Percentiles rank a stretch among this genome's conserved stretches.
phyloP scores from a whole-genome alignment of 306 rosid genomes.

The Benincasa hispida region DNA sequence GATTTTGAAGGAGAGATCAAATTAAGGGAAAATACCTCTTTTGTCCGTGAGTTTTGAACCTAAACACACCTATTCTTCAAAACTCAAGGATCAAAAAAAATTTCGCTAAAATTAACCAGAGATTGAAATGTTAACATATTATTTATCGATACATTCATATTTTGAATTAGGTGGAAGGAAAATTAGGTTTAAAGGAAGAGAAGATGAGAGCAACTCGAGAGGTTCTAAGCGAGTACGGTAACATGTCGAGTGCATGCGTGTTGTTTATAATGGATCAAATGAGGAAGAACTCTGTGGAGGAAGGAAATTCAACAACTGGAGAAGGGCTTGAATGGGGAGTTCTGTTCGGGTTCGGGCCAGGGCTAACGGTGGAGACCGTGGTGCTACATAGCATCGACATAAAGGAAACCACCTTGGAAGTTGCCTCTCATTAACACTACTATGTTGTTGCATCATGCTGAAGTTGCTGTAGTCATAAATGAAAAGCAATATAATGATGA shows the following conservation, averaged over 20 bases:
- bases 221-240: slow-evolving; percentile 40
- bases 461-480: too few species aligned
- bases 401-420: background rate
- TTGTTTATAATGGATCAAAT: too few species aligned
- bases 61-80: too few species aligned
- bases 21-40: too few species aligned
- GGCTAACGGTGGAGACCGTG: slow-evolving; percentile 43
- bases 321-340: slow-evolving; percentile 59
- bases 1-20: too few species aligned
- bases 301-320: slow-evolving; percentile 27
- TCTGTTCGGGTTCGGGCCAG: slow-evolving; percentile 50
- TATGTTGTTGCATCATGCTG: too few species aligned
- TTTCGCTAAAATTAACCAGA: too few species aligned
- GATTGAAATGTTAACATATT: too few species aligned
- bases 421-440: background rate
- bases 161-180: slow-evolving; percentile 24
- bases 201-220: slow-evolving; percentile 29
- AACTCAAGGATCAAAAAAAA: too few species aligned
- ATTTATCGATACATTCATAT: background rate
- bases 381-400: slow-evolving; percentile 17
- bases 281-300: slow-evolving; percentile 28
- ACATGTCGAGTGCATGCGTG: slow-evolving; percentile 58
- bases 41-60: too few species aligned
- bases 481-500: too few species aligned
- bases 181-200: slow-evolving; percentile 32